A percentile compares a stretch with the other conserved stretches of the same genome.
These are phyloP conservation scores for Oryza coarctata DNA, from an alignment of 176 grass and related monocot species.

Conservation along the genomic window DNA sequence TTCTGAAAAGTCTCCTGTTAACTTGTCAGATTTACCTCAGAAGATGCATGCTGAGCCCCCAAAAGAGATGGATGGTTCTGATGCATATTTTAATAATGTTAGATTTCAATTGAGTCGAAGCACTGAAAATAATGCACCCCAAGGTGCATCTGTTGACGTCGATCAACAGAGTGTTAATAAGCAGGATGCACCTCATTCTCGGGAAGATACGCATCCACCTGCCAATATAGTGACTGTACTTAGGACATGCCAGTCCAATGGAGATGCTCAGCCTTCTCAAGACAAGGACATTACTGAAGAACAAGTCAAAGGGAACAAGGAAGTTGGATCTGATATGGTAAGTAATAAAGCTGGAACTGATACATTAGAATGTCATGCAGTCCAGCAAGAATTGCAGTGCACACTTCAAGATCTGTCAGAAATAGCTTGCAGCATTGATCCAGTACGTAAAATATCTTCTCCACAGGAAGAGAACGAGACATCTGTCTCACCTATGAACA, in stretches of 20 bases:
- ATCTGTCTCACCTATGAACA: slow-evolving; percentile 39
- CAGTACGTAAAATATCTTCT: slow-evolving; percentile 35
- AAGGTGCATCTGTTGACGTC: slow-evolving; percentile 21
- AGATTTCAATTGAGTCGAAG: slow-evolving; percentile 38
- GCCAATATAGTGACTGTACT: slow-evolving; percentile 23
- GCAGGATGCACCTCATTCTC: slow-evolving; percentile 30
- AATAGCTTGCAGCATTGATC: slow-evolving; percentile 56
- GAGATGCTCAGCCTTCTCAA: slow-evolving; percentile 19
- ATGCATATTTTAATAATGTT: slow-evolving; percentile 35
- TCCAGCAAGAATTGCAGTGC: slow-evolving; percentile 41
- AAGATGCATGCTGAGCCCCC: background rate
- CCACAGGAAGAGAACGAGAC: slow-evolving; percentile 36
- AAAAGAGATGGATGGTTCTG: slow-evolving; percentile 18
- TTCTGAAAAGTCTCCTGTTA: slow-evolving; percentile 31
- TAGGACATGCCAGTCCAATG: slow-evolving; percentile 40
- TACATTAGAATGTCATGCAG: slow-evolving; percentile 11
- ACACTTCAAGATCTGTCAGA: slow-evolving; percentile 55
- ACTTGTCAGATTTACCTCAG: slow-evolving; percentile 38
- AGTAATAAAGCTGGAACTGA: slow-evolving; percentile 13
- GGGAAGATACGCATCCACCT: slow-evolving; percentile 26
- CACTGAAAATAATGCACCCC: slow-evolving; percentile 25
- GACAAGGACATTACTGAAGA: slow-evolving; percentile 39
- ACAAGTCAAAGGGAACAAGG: slow-evolving; percentile 30
- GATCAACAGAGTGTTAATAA: slow-evolving; percentile 34
- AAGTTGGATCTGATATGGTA: background rate